phyloP scores from a whole-genome alignment of 305 asterid genomes.

The Fraxinus dipetala region DNA sequence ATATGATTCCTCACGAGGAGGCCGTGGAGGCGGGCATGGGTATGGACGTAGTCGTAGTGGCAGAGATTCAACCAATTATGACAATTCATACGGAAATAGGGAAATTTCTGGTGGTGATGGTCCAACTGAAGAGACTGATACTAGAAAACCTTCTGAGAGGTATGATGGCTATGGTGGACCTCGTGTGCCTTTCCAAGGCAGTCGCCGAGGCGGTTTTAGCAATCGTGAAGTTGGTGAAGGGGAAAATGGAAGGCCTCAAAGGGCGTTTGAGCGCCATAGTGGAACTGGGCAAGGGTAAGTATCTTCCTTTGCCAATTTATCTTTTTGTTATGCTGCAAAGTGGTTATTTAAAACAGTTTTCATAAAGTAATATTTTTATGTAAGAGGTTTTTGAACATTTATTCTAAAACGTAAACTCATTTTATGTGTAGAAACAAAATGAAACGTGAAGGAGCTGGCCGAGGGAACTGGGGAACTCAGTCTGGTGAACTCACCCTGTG shows the following conservation, averaged over 20 bases:
- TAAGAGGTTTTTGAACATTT: background rate
- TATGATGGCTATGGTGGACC: slow-evolving; percentile 69
- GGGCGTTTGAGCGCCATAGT: slow-evolving; percentile 67
- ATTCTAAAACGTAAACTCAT: background rate
- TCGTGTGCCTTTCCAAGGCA: slow-evolving; percentile 59
- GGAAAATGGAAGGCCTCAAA: slow-evolving; percentile 52
- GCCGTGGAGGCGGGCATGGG: too few relatives aligned
- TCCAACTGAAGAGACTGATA: slow-evolving; percentile 44
- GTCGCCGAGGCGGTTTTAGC: slow-evolving; percentile 58
- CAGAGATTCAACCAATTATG: slow-evolving; percentile 46
- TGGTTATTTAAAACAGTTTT: background rate
- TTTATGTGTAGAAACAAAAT: slow-evolving; percentile 48
- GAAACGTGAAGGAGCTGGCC: slow-evolving; percentile 79
- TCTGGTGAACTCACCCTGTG: slow-evolving; percentile 66
- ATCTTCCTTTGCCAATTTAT: background rate
- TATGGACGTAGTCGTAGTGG: slow-evolving; percentile 59
- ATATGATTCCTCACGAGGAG: too few relatives aligned
- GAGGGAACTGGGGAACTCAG: slow-evolving; percentile 76
- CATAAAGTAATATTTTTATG: background rate
- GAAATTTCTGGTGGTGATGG: slow-evolving; percentile 47
- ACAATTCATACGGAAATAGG: slow-evolving; percentile 47
- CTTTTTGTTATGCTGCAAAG: background rate
- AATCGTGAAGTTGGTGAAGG: slow-evolving; percentile 68
- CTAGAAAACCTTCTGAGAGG: slow-evolving; percentile 56
- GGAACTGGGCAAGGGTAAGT: slow-evolving; percentile 79